Evolutionary conservation across 1,139 yeast species (phyloP).

Genomic region (Geotrichum phurueaensis): DNA sequence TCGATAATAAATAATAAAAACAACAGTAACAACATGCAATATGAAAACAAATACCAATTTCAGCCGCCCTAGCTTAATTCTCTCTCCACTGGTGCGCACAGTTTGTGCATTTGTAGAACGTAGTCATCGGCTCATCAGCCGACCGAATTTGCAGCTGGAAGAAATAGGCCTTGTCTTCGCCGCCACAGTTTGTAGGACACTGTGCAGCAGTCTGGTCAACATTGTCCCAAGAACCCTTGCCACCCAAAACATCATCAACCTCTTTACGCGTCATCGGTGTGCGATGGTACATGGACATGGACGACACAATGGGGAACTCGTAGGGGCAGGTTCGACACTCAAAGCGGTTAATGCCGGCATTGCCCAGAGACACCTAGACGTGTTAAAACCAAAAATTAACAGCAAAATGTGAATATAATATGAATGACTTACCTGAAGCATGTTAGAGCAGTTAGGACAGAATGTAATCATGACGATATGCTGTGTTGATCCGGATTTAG

Average conservation of each 20-base stretch:
- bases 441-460: conserved; percentile 88
- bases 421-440: conserved; percentile 51
- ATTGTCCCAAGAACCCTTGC: conserved; percentile 97
- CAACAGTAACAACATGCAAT: not conserved
- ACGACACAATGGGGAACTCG: conserved; percentile 76
- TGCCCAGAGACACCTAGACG: conserved; percentile 23
- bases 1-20: not conserved
- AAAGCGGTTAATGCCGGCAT: conserved; percentile 41
- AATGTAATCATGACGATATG: conserved; percentile 67
- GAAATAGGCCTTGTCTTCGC: conserved; percentile 87
- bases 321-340: conserved; percentile 94
- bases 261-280: conserved; percentile 77
- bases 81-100: conserved; percentile 98
- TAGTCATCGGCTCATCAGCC: conserved; percentile 92
- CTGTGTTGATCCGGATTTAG: not conserved
- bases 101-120: conserved; percentile 84
- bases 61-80: conserved; percentile 42
- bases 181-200: conserved; percentile 84
- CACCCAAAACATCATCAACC: conserved; percentile 94
- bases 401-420: not conserved
- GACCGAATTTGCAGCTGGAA: conserved; percentile 94
- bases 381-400: not conserved
- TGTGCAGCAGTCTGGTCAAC: conserved; percentile 70
- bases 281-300: conserved; percentile 73
- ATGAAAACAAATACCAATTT: not conserved